phyloP scores from a whole-genome alignment of 164 flowering plant genomes.

The grape (Vitis vinifera) region DNA sequence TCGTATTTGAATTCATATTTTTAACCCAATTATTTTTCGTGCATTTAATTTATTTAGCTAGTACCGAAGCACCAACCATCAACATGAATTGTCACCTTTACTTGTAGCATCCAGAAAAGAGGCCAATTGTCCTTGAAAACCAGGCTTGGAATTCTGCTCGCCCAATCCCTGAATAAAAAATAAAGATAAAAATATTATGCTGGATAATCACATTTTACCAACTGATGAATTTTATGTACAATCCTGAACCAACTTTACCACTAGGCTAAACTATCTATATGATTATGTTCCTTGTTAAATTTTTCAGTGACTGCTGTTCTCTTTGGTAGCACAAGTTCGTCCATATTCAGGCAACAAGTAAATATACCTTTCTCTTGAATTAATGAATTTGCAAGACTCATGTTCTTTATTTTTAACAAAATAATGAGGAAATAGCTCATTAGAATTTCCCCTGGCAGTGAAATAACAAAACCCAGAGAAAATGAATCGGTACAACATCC shows the following conservation, averaged over 20 bases:
- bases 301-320: background rate
- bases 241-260: background rate
- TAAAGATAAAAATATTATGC: too few relatives aligned
- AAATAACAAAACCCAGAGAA: slow-evolving; percentile 1
- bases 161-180: too few relatives aligned
- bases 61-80: too few relatives aligned
- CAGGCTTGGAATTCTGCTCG: too few relatives aligned
- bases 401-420: background rate
- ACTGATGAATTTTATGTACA: background rate
- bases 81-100: too few relatives aligned
- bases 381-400: background rate
- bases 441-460: background rate
- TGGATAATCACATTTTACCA: too few relatives aligned
- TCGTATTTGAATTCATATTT: too few relatives aligned
- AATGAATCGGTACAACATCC: background rate
- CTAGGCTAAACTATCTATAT: background rate
- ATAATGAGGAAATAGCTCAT: background rate
- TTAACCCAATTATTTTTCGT: too few relatives aligned
- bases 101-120: too few relatives aligned
- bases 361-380: background rate
- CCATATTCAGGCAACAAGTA: background rate
- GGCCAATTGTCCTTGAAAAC: too few relatives aligned
- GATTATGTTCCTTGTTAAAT: background rate
- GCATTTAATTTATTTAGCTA: too few relatives aligned
- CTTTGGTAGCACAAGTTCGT: background rate